Base-by-base conservation (phyloP, 148 eudicot species). In the Rhododendron simsii region DNA sequence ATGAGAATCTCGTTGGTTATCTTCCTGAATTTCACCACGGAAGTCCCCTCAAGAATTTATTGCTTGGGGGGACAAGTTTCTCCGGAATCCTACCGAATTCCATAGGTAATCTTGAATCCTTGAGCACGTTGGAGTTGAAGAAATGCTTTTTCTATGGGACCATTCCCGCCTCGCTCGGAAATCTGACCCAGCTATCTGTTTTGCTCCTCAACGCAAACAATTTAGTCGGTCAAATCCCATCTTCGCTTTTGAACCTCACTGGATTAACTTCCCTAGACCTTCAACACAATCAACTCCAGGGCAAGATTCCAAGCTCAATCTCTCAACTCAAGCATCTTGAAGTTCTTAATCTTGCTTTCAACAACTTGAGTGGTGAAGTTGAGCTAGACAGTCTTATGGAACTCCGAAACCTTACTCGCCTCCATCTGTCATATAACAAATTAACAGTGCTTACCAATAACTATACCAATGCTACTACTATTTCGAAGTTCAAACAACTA, bases 11-110 rank as follows among this genome's bases (percentile, higher is more conserved):
- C 2, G 35, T 1, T 12, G 91, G 91, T 7, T 6, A 21, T 28
- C 77, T 91, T 55, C 92, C 91, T 57, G 89, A 90, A 69, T 92
- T 92, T 85, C 86, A 3, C 26, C 28, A 0, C 6, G 50, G 33
- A 0, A 83, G 37, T 74, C 69, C 86, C 23, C 87, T 90, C 10
- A 33, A 37, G 73, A 3, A 0, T 6, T 10, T 91, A 10, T 20
- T 21, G 3, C 83, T 91, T 14, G 1, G 20, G 3, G 5, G 12
- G 5, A 91, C 91, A 51, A 51, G 55, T 51, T 51, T 51, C 15
- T 51, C 84, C 0, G 91, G 91, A 53, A 75, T 59, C n/a, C 6
- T 91, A 14, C 91, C 92, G 0, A 41, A 86, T 85, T 90, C 91
- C 37, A 84, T 90, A 26, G 91, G 90, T 2, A 85, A 85, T 33